phyloP scores from a whole-genome alignment of 2,329 filamentous ascomycete species.

The Penicillium sp. region DNA sequence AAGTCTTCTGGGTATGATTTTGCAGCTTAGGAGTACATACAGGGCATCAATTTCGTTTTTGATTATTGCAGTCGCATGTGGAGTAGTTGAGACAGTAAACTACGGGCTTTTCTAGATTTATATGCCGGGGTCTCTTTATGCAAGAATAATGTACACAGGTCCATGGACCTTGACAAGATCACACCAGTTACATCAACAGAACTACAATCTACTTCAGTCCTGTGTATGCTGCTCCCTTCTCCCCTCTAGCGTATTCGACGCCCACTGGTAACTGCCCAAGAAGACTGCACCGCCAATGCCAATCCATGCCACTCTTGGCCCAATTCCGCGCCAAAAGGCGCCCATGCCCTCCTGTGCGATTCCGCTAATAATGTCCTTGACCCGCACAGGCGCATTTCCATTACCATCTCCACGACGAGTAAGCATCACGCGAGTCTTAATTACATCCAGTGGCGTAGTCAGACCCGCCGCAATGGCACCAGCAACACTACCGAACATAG shows the following conservation, averaged over 20 bases:
- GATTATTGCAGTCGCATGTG: too few relatives aligned
- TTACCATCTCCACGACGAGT: slow-evolving; percentile 61
- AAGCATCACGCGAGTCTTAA: slow-evolving; percentile 97
- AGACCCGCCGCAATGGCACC: slow-evolving; percentile 83
- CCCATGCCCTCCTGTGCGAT: slow-evolving; percentile 58
- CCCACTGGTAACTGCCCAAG: slow-evolving; percentile 88
- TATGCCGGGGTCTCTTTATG: not conserved
- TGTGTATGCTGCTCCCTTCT: slow-evolving; percentile 16
- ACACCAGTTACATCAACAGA: not conserved
- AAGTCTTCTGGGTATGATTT: not conserved
- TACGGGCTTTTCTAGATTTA: not conserved
- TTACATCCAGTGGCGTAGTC: slow-evolving; percentile 91
- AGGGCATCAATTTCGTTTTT: not conserved
- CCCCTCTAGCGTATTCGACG: slow-evolving; percentile 69
- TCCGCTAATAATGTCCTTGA: slow-evolving; percentile 57
- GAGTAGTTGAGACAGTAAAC: too few relatives aligned
- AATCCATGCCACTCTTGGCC: slow-evolving; percentile 90
- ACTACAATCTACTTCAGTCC: not conserved
- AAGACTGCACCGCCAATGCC: slow-evolving; percentile 93
- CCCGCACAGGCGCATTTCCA: slow-evolving; percentile 27
- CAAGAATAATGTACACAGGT: not conserved
- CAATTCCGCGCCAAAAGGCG: slow-evolving; percentile 56
- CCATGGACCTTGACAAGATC: not conserved
- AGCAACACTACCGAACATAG: slow-evolving; percentile 77
- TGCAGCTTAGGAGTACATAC: not conserved